These are phyloP conservation scores for Suillus ampliporus DNA, from an alignment of 768 basidiomycete species.

Conservation along the genomic window DNA sequence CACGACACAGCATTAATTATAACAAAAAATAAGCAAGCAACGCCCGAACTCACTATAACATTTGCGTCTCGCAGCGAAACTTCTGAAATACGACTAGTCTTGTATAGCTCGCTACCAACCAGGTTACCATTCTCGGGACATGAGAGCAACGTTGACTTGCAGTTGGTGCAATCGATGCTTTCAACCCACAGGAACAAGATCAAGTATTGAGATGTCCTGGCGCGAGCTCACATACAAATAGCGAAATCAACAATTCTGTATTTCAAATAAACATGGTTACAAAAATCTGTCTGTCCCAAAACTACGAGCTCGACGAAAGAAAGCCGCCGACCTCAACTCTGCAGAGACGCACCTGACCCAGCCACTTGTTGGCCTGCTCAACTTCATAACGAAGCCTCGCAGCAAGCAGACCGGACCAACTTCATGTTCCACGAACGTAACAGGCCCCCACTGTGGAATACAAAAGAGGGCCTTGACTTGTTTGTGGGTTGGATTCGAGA, in stretches of 20 bases:
- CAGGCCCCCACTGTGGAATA: slow-evolving; percentile 57
- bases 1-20: too few species aligned
- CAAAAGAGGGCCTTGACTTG: slow-evolving; percentile 69
- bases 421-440: slow-evolving; percentile 78
- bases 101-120: too few species aligned
- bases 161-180: not conserved
- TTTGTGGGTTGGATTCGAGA: slow-evolving; percentile 38
- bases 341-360: slow-evolving; percentile 53
- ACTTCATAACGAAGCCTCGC: slow-evolving; percentile 61
- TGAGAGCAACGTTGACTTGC: too few species aligned
- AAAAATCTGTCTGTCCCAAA: slow-evolving; percentile 62
- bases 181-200: too few species aligned
- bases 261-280: slow-evolving; percentile 4
- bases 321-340: slow-evolving; percentile 62
- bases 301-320: slow-evolving; percentile 60
- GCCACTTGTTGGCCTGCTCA: slow-evolving; percentile 49
- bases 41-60: too few species aligned
- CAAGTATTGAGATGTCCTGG: not conserved
- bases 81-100: too few species aligned
- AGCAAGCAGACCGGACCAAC: slow-evolving; percentile 47
- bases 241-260: not conserved
- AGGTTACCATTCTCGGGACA: too few species aligned
- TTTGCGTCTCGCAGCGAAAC: too few species aligned
- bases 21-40: too few species aligned
- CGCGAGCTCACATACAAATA: not conserved